Conservation (phyloP, 192 early-diverging fungal species). For the Lobosporangium transversale region DNA sequence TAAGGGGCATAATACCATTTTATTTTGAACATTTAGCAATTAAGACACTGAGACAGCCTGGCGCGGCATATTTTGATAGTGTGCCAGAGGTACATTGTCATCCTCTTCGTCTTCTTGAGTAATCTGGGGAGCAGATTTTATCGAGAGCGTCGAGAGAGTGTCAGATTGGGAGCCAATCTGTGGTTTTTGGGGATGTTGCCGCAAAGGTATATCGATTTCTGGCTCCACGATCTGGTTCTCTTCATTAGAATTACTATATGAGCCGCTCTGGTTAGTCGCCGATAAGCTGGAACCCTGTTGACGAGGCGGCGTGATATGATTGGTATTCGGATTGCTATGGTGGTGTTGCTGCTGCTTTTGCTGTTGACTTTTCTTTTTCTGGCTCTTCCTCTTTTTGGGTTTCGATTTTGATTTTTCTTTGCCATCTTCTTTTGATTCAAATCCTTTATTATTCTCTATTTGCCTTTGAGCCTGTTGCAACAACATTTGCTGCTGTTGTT, state of each 20-base stretch:
- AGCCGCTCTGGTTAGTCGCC: slow-evolving; percentile 2
- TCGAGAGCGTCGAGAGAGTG: slow-evolving; percentile 28
- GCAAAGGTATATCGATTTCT: slow-evolving; percentile 1
- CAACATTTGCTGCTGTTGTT: slow-evolving; percentile 28
- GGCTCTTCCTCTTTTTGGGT: slow-evolving; percentile 40
- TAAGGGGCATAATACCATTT: background rate
- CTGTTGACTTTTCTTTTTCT: slow-evolving; percentile 44
- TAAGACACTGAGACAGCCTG: slow-evolving; percentile 22
- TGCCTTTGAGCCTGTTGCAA: slow-evolving; percentile 19
- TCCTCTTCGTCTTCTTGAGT: slow-evolving; percentile 61
- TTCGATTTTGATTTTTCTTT: slow-evolving; percentile 23
- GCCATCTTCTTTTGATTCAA: slow-evolving; percentile 12
- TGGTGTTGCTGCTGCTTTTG: slow-evolving; percentile 13
- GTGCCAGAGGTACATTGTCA: slow-evolving; percentile 71
- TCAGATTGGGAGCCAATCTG: slow-evolving; percentile 34
- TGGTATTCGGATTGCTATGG: slow-evolving; percentile 5
- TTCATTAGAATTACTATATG: slow-evolving; percentile 9
- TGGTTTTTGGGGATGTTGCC: slow-evolving; percentile 9
- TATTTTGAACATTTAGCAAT: slow-evolving; percentile 17
- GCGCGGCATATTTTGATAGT: slow-evolving; percentile 57
- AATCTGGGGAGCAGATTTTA: slow-evolving; percentile 17
- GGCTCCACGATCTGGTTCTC: too few species aligned
- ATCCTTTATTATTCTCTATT: slow-evolving; percentile 12
- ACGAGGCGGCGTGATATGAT: slow-evolving; percentile 10
- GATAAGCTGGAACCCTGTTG: slow-evolving; percentile 9